phyloP scores from a whole-genome alignment of 1,284 basidiomycete species.

The Ustilago xerochloae region DNA sequence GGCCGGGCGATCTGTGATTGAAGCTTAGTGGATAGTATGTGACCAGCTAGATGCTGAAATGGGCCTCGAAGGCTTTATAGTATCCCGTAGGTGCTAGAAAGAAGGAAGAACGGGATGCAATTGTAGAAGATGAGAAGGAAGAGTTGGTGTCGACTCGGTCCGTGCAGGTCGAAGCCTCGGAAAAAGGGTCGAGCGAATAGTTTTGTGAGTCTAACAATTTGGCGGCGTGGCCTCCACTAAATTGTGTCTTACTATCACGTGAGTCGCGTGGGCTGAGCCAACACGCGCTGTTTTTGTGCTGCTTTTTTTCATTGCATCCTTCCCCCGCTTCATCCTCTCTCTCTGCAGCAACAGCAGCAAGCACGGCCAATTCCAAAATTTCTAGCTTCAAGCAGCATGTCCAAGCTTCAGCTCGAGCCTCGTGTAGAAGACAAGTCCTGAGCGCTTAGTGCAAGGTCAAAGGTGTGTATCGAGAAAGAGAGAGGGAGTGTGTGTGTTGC shows the following conservation, averaged over 20 bases:
- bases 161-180: conserved; percentile 7
- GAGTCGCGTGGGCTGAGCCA: conserved; percentile 31
- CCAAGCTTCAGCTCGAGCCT: neutral
- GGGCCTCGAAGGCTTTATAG: too few species aligned
- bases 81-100: too few species aligned
- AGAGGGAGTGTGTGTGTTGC: conserved; percentile 5
- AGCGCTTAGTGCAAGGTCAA: neutral
- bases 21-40: too few species aligned
- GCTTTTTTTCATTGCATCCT: conserved; percentile 6
- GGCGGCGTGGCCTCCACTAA: conserved; percentile 33
- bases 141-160: conserved; percentile 12
- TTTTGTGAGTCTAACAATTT: conserved; percentile 17
- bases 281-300: conserved; percentile 37
- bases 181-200: neutral
- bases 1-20: too few species aligned
- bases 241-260: conserved; percentile 38
- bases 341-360: conserved; percentile 10
- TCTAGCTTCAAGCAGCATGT: neutral
- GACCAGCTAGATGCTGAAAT: too few species aligned
- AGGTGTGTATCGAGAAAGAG: neutral
- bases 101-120: too few species aligned
- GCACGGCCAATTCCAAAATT: conserved; percentile 3
- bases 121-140: neutral
- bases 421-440: neutral
- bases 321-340: conserved; percentile 1